Evolutionary conservation across 2,329 filamentous ascomycete genomes (phyloP), one percentile per base, ranked within the genome.

Genomic region (Intubia oerlemansii): DNA sequence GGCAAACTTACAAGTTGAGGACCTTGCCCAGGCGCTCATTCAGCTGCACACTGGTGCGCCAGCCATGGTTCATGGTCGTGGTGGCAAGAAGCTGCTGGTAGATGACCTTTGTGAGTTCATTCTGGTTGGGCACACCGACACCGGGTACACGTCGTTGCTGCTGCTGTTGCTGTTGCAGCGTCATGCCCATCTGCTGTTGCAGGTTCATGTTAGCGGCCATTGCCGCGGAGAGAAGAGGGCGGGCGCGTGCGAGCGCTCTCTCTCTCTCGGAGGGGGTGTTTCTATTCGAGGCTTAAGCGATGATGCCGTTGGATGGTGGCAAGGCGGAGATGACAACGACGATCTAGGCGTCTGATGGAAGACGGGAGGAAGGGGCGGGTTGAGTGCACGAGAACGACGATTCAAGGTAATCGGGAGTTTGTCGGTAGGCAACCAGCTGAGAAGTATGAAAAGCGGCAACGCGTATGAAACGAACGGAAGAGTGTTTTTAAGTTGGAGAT

Each of bases 181-280:
- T 50, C 40, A 51, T 50, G 45, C 49, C 53, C 59, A 67, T 65
- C 41, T 63, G 62, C 46, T 58, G 57, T 12, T 27, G 32, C 14
- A 37, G 27, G 17, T 37, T 38, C 50, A 67, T 59, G 40, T 65
- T 66, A 44, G 57, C 62, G 52, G 63, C 62, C 63, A 69, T 68
- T 49, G 57, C 58, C 53, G 56, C 56, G 18, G 24, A 15, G 11
- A 21, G 21, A 17, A 23, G 24, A 12, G 16, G 15, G 17, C 18
- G 24, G 23, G 16, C 23, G 15, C 18, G n/a, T n/a, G n/a, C n/a
- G n/a, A n/a, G n/a, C n/a, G n/a, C n/a, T n/a, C n/a, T n/a, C n/a
- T n/a, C n/a, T n/a, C n/a, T n/a, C n/a, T n/a, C n/a, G n/a, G n/a
- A n/a, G n/a, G n/a, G n/a, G n/a, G n/a, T n/a, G n/a, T n/a, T n/a